Evolutionary conservation across 306 rosid genomes (phyloP).

Genomic region (Nissolia schottii): DNA sequence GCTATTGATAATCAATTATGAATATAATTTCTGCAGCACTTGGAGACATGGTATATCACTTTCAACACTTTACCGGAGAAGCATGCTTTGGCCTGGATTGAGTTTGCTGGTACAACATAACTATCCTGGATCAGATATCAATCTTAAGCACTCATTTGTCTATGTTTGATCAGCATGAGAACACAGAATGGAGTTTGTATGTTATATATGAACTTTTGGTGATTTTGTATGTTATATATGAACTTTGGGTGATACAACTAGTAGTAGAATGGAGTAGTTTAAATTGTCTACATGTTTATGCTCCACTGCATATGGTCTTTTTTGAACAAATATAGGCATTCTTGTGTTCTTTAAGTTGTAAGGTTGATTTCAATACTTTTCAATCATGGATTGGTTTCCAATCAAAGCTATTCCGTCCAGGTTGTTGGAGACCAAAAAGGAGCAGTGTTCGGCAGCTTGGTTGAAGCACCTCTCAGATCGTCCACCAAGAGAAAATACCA

Average conservation of each 20-base stretch:
- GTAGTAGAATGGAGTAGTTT: neutral
- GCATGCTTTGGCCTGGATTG: conserved; percentile 82
- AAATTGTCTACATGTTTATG: neutral
- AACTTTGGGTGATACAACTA: neutral
- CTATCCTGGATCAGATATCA: conserved; percentile 7
- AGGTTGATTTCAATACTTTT: neutral
- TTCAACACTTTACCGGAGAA: conserved; percentile 72
- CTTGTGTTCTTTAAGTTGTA: neutral
- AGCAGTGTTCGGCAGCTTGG: conserved; percentile 91
- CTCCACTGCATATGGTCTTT: too few species aligned
- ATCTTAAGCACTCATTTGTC: conserved; percentile 1
- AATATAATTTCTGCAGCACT: conserved; percentile 45
- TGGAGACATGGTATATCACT: conserved; percentile 87
- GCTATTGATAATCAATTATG: neutral
- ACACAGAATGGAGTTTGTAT: neutral
- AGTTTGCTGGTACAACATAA: conserved; percentile 64
- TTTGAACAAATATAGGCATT: neutral
- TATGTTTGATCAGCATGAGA: neutral
- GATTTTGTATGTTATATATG: neutral
- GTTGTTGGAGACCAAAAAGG: conserved; percentile 83
- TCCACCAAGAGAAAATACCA: conserved; percentile 73
- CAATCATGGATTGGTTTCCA: conserved; percentile 7
- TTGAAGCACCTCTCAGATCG: conserved; percentile 85
- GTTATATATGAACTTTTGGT: neutral
- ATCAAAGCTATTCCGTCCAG: conserved; percentile 30